Percentiles rank a stretch among this genome's conserved stretches.
These are phyloP conservation scores for Parathielavia appendiculata DNA, from an alignment of 495 filamentous ascomycete species.

Conservation along the genomic window DNA sequence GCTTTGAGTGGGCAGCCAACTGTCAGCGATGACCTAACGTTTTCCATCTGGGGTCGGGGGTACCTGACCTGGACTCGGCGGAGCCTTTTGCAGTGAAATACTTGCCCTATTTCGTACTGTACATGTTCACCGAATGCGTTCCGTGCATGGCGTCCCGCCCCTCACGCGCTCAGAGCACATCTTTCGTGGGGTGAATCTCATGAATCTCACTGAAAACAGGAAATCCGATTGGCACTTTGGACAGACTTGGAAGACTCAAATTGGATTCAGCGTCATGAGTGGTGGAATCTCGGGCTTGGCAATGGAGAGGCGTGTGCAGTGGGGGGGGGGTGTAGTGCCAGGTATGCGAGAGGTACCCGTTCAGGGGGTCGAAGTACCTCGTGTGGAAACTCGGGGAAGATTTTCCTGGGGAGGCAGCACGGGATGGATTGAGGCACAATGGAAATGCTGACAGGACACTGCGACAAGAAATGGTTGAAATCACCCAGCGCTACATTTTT, in stretches of 20 bases:
- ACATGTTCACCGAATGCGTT: conserved; percentile 7
- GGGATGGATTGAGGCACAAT: conserved; percentile 21
- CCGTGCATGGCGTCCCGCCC: conserved; percentile 9
- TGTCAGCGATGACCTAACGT: conserved; percentile 33
- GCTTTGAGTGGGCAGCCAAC: conserved; percentile 17
- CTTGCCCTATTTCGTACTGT: neutral
- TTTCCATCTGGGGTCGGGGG: conserved; percentile 25
- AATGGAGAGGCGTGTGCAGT: conserved; percentile 20
- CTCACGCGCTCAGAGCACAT: neutral
- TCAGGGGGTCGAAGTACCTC: conserved; percentile 12
- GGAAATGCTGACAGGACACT: neutral
- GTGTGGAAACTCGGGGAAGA: conserved; percentile 26
- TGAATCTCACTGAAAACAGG: conserved; percentile 22
- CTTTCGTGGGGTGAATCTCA: conserved; percentile 22
- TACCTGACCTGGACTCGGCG: neutral
- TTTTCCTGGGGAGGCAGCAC: conserved; percentile 21
- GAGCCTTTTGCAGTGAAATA: too few species aligned
- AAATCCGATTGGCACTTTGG: conserved; percentile 27
- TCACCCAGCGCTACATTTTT: neutral
- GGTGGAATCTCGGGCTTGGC: conserved; percentile 18
- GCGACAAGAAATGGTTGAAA: neutral
- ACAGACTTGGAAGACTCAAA: conserved; percentile 10
- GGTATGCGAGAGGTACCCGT: conserved; percentile 22
- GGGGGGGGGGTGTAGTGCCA: conserved; percentile 16
- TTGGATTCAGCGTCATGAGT: conserved; percentile 23